Evolutionary conservation across 108 stramenopile species (phyloP).

Genomic region (Parietichytrium sp.): DNA sequence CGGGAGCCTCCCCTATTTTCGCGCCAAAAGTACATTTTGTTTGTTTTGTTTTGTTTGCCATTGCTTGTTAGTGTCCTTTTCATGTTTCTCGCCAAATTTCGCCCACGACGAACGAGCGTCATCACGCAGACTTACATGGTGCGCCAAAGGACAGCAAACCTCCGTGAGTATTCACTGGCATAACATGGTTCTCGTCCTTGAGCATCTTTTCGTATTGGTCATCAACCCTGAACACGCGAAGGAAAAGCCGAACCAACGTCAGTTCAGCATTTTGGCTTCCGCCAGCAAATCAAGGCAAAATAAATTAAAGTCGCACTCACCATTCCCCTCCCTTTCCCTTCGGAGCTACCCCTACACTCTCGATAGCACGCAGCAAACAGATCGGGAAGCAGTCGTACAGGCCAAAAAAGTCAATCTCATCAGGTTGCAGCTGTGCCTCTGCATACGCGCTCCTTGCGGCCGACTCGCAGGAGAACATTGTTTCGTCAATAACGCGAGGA

Average conservation of each 20-base stretch:
- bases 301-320: no score
- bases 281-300: no score
- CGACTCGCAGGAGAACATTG: constrained; percentile 49
- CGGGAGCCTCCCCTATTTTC: constrained; percentile 58
- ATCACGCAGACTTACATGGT: no score
- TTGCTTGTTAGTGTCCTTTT: no score
- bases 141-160: constrained; percentile 58
- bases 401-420: constrained; percentile 58
- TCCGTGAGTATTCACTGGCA: constrained; percentile 60
- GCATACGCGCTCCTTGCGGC: constrained; percentile 50
- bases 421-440: constrained; percentile 40
- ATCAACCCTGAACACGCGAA: no score
- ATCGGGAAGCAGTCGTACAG: constrained; percentile 63
- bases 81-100: no score
- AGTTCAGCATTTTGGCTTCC: no score
- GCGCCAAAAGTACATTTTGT: no score
- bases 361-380: constrained; percentile 57
- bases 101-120: no score
- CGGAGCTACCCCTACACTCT: constrained; percentile 43
- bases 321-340: constrained; percentile 48
- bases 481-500: constrained; percentile 47
- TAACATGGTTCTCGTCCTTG: constrained; percentile 41
- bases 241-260: no score
- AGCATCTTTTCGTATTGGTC: constrained; percentile 49
- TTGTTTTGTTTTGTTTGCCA: no score